Evolutionary conservation across 164 flowering plant species (phyloP), one percentile per base, ranked within the genome.

Genomic region (Stephania cephalantha): DNA sequence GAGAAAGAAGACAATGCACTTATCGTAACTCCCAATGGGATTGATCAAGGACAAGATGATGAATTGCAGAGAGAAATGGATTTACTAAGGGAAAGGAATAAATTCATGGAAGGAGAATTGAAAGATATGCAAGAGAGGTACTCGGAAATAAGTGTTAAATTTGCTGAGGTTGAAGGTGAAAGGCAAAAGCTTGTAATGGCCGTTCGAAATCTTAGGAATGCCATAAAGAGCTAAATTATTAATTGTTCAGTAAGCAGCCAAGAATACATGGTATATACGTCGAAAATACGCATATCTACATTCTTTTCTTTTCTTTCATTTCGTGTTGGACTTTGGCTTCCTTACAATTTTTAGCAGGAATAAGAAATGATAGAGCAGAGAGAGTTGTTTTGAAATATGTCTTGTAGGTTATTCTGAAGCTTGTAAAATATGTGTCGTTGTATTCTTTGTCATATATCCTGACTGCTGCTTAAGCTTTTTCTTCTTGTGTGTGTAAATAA

Each of bases 151-250:
- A 95, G 99, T 80, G 91, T 95, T 79, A 91, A 83, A 77, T 95
- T 95, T 81, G 99, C 97, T 63, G 99, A 93, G 83, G 97, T 95
- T 22, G 99, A 95, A 81, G 97, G 97, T 9, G 98, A 95, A 86
- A 85, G 99, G 76, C 98, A 93, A 79, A 76, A 84, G 81, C 97
- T 95, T 52, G 91, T 91, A 18, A 95, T 95, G 98, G 86, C 83
- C 6, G 71, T 95, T 15, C 94, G 97, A 15, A 88, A 85, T 78
- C 86, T 93, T 29, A 88, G 88, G 82, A 92, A 88, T 80, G 71
- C 84, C 48, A 90, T 71, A 81, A 91, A 86, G 86, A 78, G 68
- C 73, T 89, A 84, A 35, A 79, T 20, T 71, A 68, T 31, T 30
- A 15, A 9, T 58, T 73, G 72, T 18, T 45, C 29, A 70, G 53